Conservation (phyloP, 2,329 filamentous ascomycete species). For the Cladosporium sp. region DNA sequence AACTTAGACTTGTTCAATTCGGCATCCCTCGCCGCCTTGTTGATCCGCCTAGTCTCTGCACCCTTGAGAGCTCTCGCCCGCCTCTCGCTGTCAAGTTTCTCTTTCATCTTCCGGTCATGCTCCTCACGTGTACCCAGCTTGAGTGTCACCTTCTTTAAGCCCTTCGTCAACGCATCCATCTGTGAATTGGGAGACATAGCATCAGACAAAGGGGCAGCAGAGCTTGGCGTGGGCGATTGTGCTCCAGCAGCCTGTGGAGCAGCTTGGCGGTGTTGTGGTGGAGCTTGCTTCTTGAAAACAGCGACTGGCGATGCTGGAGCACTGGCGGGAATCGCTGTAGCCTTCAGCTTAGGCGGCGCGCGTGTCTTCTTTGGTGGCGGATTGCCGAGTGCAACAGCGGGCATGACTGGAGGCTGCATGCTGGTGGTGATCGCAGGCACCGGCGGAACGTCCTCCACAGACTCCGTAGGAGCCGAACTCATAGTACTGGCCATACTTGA, state of each 20-base stretch:
- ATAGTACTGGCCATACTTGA: constrained; percentile 36
- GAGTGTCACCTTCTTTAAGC: constrained; percentile 59
- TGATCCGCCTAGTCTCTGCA: constrained; percentile 35
- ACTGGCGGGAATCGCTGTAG: constrained; percentile 17
- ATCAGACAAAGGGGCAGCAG: background rate
- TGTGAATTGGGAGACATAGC: constrained; percentile 32
- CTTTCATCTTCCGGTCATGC: constrained; percentile 45
- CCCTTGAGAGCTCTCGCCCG: constrained; percentile 35
- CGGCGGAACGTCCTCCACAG: constrained; percentile 22
- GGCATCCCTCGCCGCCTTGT: constrained; percentile 36
- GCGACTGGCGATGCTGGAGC: constrained; percentile 43
- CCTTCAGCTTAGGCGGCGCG: constrained; percentile 27
- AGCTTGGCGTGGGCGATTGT: constrained; percentile 6
- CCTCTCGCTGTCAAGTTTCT: constrained; percentile 48
- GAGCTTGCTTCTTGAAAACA: constrained; percentile 26
- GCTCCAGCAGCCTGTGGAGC: background rate
- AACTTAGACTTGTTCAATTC: constrained; percentile 17
- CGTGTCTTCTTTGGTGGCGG: constrained; percentile 32
- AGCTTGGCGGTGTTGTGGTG: background rate
- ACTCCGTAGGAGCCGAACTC: constrained; percentile 20
- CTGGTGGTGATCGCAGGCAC: constrained; percentile 9
- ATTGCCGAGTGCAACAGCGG: constrained; percentile 8
- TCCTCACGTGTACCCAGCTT: constrained; percentile 60
- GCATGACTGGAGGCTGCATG: constrained; percentile 34
- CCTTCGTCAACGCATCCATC: constrained; percentile 53